A percentile compares a stretch with the other conserved stretches of the same genome.
These are phyloP conservation scores for Xerocomellus amylosporus DNA, from an alignment of 768 basidiomycete genomes.

Conservation along the genomic window DNA sequence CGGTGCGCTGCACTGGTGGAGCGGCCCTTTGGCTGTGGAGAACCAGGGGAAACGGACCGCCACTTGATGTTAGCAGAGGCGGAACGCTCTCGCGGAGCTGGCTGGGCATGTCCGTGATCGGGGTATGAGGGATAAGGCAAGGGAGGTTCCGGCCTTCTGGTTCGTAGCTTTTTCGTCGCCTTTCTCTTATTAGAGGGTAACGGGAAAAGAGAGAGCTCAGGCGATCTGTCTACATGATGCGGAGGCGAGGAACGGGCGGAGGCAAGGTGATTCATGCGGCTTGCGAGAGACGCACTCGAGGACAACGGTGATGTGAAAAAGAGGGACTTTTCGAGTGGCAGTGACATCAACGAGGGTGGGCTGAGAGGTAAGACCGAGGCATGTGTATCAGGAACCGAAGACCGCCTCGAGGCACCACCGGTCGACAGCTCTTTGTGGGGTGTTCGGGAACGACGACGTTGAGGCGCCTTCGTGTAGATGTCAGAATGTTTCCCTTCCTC, in stretches of 20 bases:
- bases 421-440: background rate
- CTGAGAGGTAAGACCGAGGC: slow-evolving; percentile 49
- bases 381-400: slow-evolving; percentile 27
- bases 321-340: slow-evolving; percentile 52
- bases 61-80: background rate
- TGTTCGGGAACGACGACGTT: slow-evolving; percentile 12
- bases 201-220: slow-evolving; percentile 19
- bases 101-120: background rate
- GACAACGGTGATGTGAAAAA: slow-evolving; percentile 43
- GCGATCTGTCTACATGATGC: background rate
- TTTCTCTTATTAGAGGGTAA: slow-evolving; percentile 14
- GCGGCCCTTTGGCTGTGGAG: slow-evolving; percentile 7
- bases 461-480: slow-evolving; percentile 18
- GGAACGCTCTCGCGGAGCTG: background rate
- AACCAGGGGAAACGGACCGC: slow-evolving; percentile 5
- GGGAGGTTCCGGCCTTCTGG: slow-evolving; percentile 7
- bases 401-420: slow-evolving; percentile 3
- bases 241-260: background rate
- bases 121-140: slow-evolving; percentile 28
- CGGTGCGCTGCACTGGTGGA: background rate
- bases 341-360: slow-evolving; percentile 56
- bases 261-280: background rate
- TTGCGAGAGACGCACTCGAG: slow-evolving; percentile 16
- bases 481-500: slow-evolving; percentile 3
- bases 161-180: slow-evolving; percentile 4